A percentile compares a stretch with the other conserved stretches of the same genome.
phyloP scores from a whole-genome alignment of 257 asterid species.

The Petrea volubilis region DNA sequence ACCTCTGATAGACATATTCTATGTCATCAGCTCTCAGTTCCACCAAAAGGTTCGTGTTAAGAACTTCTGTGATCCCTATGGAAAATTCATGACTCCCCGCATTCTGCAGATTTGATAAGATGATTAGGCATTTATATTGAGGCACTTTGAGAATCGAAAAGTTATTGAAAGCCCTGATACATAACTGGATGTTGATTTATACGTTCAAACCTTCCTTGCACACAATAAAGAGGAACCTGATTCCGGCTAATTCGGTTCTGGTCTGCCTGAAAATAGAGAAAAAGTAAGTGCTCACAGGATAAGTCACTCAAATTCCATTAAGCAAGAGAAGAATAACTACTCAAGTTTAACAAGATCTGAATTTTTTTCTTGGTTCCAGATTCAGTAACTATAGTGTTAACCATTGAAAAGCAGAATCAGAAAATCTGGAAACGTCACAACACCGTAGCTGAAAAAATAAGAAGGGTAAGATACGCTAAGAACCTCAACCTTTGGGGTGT shows the following conservation, averaged over 20 bases:
- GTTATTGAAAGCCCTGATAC: conserved; percentile 32
- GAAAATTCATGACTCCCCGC: conserved; percentile 86
- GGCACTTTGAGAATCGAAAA: conserved; percentile 22
- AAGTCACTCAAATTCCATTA: not conserved
- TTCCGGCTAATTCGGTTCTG: conserved; percentile 84
- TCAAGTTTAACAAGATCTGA: not conserved
- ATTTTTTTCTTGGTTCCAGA: not conserved
- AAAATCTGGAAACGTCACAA: not conserved
- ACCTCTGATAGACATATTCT: conserved; percentile 94
- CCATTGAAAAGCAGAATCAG: not conserved
- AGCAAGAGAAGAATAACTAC: not conserved
- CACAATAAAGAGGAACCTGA: conserved; percentile 88
- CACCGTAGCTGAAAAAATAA: no score
- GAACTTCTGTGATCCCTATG: conserved; percentile 88
- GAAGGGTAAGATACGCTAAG: no score
- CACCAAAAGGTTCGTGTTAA: conserved; percentile 83
- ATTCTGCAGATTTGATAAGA: conserved; percentile 52
- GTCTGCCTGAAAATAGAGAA: conserved; percentile 64
- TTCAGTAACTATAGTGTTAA: not conserved
- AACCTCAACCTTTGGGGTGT: no score
- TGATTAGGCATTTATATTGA: conserved; percentile 26
- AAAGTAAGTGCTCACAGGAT: not conserved
- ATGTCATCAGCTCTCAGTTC: conserved; percentile 95
- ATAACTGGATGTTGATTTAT: conserved; percentile 97
- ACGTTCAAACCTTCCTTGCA: conserved; percentile 94